phyloP scores from a whole-genome alignment of 2,329 filamentous ascomycete genomes.

The Keithomyces neogunnii region DNA sequence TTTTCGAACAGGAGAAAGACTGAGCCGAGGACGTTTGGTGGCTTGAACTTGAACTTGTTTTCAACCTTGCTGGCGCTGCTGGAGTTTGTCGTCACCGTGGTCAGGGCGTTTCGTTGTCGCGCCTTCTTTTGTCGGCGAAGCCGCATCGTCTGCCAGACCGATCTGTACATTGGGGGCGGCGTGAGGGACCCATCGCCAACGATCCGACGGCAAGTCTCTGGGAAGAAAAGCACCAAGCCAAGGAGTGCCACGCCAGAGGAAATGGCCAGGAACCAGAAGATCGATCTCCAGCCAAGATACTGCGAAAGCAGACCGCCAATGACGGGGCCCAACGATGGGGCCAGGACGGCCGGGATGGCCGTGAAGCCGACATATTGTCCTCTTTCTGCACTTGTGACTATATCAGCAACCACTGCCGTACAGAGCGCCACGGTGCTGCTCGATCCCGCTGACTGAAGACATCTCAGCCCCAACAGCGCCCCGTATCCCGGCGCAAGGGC shows the following conservation, averaged over 20 bases:
- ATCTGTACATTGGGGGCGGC: constrained; percentile 29
- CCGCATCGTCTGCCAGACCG: constrained; percentile 22
- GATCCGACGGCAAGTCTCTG: constrained; percentile 39
- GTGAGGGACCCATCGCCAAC: constrained; percentile 45
- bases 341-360: constrained; percentile 38
- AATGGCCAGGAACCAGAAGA: constrained; percentile 56
- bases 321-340: constrained; percentile 42
- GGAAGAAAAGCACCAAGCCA: constrained; percentile 39
- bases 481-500: constrained; percentile 40
- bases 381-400: constrained; percentile 53
- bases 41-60: constrained; percentile 25
- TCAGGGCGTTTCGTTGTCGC: not conserved
- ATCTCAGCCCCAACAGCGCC: constrained; percentile 43
- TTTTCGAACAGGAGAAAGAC: constrained; percentile 32
- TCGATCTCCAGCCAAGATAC: constrained; percentile 48
- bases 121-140: constrained; percentile 9
- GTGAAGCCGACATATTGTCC: constrained; percentile 50
- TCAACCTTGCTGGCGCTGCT: constrained; percentile 11
- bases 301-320: constrained; percentile 50
- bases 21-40: constrained; percentile 32
- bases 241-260: constrained; percentile 29
- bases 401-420: constrained; percentile 53
- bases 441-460: constrained; percentile 49
- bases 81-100: not conserved
- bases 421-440: constrained; percentile 51